Conservation (phyloP, 73 alveolate species). For the Paramecium biaurelia region DNA sequence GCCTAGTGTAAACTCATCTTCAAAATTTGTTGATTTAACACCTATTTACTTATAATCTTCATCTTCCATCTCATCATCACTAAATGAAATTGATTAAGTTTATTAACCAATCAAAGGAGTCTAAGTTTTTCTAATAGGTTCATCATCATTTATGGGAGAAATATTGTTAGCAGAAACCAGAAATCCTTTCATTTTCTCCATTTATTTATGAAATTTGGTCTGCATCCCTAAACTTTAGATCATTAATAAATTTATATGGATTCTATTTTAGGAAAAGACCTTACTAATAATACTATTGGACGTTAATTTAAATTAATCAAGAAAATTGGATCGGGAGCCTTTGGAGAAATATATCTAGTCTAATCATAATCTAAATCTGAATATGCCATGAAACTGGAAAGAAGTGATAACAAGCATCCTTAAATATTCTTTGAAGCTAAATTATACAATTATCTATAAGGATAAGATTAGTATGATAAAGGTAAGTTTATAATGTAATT, state of each 20-base stretch:
- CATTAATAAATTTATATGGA: not conserved
- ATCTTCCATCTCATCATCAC: not conserved
- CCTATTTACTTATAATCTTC: not conserved
- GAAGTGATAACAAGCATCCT: constrained; percentile 66
- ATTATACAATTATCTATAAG: constrained; percentile 60
- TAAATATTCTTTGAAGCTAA: constrained; percentile 59
- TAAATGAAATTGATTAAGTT: not conserved
- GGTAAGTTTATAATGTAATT: not conserved
- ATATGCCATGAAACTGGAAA: constrained; percentile 78
- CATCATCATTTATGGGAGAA: not conserved
- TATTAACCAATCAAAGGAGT: constrained; percentile 6
- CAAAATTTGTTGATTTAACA: not conserved
- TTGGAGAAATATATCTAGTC: constrained; percentile 85
- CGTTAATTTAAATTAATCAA: constrained; percentile 73
- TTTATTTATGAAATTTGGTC: not conserved
- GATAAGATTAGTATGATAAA: constrained; percentile 25
- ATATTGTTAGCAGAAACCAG: not conserved
- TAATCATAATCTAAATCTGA: constrained; percentile 9
- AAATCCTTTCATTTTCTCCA: constrained; percentile 39
- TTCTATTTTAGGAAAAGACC: constrained; percentile 25
- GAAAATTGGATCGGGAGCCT: constrained; percentile 79
- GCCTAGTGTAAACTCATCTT: not conserved
- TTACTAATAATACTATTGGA: constrained; percentile 56
- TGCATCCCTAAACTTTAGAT: not conserved
- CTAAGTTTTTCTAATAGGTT: not conserved